Evolutionary conservation across 352 stramenopile species (phyloP), one percentile per base, ranked within the genome.

Genomic region (Phytophthora multivora): DNA sequence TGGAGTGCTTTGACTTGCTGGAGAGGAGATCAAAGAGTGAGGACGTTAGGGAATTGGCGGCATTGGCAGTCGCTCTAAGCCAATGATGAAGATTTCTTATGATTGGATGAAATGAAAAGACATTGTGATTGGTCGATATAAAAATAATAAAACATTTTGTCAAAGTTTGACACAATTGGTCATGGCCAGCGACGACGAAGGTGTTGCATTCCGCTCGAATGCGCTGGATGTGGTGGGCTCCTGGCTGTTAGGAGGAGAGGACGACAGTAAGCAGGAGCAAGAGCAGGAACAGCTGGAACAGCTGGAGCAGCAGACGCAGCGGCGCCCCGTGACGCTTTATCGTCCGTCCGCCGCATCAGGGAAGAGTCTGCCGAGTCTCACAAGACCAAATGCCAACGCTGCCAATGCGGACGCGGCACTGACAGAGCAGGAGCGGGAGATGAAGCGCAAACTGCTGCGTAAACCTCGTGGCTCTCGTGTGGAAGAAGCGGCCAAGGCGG

Each of bases 11-110:
- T 69, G 43, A 70, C 67, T 75, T 83, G 75, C 69, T 82, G 70
- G 51, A 77, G 67, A 83, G 79, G 71, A 87, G 80, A 90, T 88
- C 83, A 91, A 89, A 86, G 72, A 86, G 51, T 83, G 68, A 58
- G 30, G 15, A 5, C 0, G 15, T 0, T 0, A 15, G 3, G 11
- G 16, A 9, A 18, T 12, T 35, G 26, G n/a, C 30, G 35, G 48
- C 19, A 48, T 9, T 40, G 16, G 8, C 31, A 54, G 25, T 33
- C 43, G 23, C 19, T 25, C n/a, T 46, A 52, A 62, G 21, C n/a
- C 28, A 33, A 4, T 33, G 28, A 33, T 33, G 28, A 13, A 33
- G 13, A 33, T 13, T 1, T n/a, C n/a, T n/a, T n/a, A n/a, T 12
- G 10, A 69, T 73, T 69, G 47, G 64, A 42, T 45, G 38, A 64